phyloP scores from a whole-genome alignment of 1,139 yeast species.

The Suhomyces coccinellae region DNA sequence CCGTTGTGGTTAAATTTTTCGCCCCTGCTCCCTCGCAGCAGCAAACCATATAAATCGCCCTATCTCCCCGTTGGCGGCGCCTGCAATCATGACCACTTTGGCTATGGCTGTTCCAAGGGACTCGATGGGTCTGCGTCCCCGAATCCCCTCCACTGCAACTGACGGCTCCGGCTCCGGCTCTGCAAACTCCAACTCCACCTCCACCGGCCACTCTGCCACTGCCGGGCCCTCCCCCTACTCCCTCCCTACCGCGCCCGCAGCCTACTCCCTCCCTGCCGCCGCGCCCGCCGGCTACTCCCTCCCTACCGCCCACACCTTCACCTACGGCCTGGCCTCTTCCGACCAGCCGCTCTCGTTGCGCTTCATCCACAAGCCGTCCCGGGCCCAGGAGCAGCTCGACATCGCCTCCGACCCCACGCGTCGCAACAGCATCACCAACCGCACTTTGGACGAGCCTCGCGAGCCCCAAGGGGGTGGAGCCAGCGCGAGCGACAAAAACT shows the following conservation, averaged over 20 bases:
- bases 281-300: background rate
- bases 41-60: conserved; percentile 4
- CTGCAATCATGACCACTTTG: conserved; percentile 4
- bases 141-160: too few species aligned
- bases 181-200: background rate
- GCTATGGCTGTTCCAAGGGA: conserved; percentile 6
- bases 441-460: background rate
- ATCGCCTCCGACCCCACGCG: conserved; percentile 39
- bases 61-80: background rate
- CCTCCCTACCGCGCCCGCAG: too few species aligned
- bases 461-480: background rate
- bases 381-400: conserved; percentile 34
- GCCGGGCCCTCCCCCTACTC: background rate
- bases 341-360: conserved; percentile 34
- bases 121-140: background rate
- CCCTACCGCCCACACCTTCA: conserved; percentile 6
- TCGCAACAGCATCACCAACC: conserved; percentile 26
- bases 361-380: conserved; percentile 44
- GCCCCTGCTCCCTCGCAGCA: conserved; percentile 5
- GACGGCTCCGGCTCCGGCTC: background rate
- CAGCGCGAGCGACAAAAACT: too few species aligned
- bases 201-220: background rate
- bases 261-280: too few species aligned
- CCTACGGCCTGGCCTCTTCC: conserved; percentile 8
- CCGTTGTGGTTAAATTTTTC: conserved; percentile 7